phyloP scores from a whole-genome alignment of 805 yeast species.

The Cyberlindnera petersonii region DNA sequence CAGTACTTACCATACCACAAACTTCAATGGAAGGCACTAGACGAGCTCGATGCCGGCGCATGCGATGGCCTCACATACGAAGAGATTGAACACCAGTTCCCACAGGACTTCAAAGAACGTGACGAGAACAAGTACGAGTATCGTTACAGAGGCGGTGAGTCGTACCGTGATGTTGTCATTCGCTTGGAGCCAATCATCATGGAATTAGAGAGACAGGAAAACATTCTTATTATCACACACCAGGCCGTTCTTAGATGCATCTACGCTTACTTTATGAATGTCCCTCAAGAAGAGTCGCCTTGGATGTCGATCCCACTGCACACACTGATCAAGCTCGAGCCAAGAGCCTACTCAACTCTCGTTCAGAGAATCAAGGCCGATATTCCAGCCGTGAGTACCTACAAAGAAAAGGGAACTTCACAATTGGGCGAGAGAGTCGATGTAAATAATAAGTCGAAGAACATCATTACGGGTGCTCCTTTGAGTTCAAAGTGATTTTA shows the following conservation, averaged over 20 bases:
- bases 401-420: slow-evolving; percentile 87
- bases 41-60: slow-evolving; percentile 95
- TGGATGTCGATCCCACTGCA: slow-evolving; percentile 99
- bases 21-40: slow-evolving; percentile 93
- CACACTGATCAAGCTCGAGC: slow-evolving; percentile 88
- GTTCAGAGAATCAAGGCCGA: slow-evolving; percentile 91
- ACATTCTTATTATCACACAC: slow-evolving; percentile 91
- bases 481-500: slow-evolving; percentile 4
- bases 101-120: slow-evolving; percentile 93
- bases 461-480: slow-evolving; percentile 28
- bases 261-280: slow-evolving; percentile 97
- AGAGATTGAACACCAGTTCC: slow-evolving; percentile 78
- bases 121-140: slow-evolving; percentile 95
- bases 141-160: slow-evolving; percentile 95
- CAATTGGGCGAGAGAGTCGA: slow-evolving; percentile 37
- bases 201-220: slow-evolving; percentile 97
- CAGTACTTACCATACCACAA: slow-evolving; percentile 74
- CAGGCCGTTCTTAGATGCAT: slow-evolving; percentile 96
- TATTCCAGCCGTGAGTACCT: slow-evolving; percentile 96
- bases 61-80: slow-evolving; percentile 97
- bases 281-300: slow-evolving; percentile 95
- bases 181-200: slow-evolving; percentile 95
- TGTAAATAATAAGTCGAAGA: slow-evolving; percentile 21
- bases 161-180: slow-evolving; percentile 91
- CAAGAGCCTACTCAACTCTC: slow-evolving; percentile 86